These are phyloP conservation scores for Aspergillus conjunctus DNA, from an alignment of 495 filamentous ascomycete species.

Conservation along the genomic window DNA sequence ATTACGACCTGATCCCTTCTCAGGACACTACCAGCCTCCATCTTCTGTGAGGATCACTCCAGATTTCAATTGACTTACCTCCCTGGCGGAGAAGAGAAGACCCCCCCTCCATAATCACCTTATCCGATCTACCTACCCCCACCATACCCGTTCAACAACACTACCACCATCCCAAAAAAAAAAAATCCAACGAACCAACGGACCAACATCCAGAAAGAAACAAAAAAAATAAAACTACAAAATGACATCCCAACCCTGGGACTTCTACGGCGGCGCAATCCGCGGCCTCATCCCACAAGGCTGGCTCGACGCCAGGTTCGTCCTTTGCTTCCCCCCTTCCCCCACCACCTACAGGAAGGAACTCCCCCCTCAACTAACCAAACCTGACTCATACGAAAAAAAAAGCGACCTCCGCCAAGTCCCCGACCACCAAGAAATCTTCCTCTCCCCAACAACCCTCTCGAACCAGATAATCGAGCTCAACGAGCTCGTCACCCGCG, in stretches of 20 bases:
- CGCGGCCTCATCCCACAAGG: constrained; percentile 66
- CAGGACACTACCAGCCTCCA: too few relatives aligned
- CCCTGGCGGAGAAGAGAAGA: too few relatives aligned
- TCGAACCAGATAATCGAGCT: constrained; percentile 88
- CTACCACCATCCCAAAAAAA: not conserved
- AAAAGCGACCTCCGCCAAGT: constrained; percentile 79
- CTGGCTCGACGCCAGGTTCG: constrained; percentile 82
- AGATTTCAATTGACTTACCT: too few relatives aligned
- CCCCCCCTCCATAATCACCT: too few relatives aligned
- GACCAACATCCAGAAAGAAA: not conserved
- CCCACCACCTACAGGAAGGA: constrained; percentile 3
- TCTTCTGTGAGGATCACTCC: too few relatives aligned
- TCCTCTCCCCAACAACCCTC: constrained; percentile 74
- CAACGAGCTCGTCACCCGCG: constrained; percentile 62
- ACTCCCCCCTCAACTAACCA: constrained; percentile 7
- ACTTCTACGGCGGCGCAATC: constrained; percentile 83
- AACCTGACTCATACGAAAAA: not conserved
- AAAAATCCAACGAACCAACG: constrained; percentile 13
- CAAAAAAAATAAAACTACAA: constrained; percentile 28
- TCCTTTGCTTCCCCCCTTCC: constrained; percentile 16
- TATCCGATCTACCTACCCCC: not conserved
- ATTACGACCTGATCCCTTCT: not conserved
- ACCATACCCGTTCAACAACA: not conserved
- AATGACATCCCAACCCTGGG: constrained; percentile 55
- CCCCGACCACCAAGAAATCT: constrained; percentile 94